Evolutionary conservation across 306 rosid genomes (phyloP), one percentile per base, ranked within the genome.

Genomic region (Pyrus bretschneideri): DNA sequence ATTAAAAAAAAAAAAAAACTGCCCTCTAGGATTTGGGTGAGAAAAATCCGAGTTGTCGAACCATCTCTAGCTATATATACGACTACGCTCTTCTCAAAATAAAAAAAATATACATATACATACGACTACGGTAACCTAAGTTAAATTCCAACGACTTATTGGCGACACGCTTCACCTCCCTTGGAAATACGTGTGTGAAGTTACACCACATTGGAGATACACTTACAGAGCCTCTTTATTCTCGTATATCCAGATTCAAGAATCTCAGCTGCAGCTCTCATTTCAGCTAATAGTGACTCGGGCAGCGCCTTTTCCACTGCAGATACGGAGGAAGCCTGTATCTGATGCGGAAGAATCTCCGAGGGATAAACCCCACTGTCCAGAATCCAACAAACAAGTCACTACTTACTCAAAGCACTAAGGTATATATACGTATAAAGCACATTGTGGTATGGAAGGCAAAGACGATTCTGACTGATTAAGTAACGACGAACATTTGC

Each of bases 341-440:
- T 73, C 80, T 83, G 79, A 79, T 70, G 84, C 21, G 93, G 97
- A 88, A 95, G 80, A 74, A 88, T 83, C 73, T 89, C 91, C 4
- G 81, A 74, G 73, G 99, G 97, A 81, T 95, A 95, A 46, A 72
- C 83, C 49, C 96, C 97, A 69, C 98, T 91, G 97, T 86, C 73
- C 83, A 83, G 46, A 78, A 76, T 60, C 72, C 80, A 60, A 72
- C 64, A 81, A 78, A 79, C 62, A 72, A 40, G 70, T 85, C 76
- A 78, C 78, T 23, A 11, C 38, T 17, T 31, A 69, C 66, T 23
- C 23, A 59, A 83, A 59, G 44, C 69, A 75, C 54, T 75, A 8
- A 45, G 4, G 21, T 31, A 40, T 31, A 44, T 7, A 1, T 38
- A 38, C 42, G 42, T 38, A 38, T 7, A 38, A 38, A 38, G 42